Evolutionary conservation across 2,329 filamentous ascomycete species (phyloP).

Genomic region (Claviceps sp.): DNA sequence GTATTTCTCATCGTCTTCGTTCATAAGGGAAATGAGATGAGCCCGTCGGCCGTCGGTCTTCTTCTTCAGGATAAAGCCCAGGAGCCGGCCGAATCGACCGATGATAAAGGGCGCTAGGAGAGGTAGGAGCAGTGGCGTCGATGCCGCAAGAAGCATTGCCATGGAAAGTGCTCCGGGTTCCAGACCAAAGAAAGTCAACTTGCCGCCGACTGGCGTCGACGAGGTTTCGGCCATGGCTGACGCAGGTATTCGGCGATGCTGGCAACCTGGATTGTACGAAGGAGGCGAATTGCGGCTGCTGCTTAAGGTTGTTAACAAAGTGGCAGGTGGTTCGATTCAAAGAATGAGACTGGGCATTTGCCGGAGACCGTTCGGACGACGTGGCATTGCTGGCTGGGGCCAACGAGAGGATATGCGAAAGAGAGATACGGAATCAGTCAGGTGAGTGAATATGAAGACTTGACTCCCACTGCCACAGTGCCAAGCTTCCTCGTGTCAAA

Average conservation of each 20-base stretch:
- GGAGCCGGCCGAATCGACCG: slow-evolving; percentile 23
- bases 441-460: not conserved
- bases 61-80: slow-evolving; percentile 49
- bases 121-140: slow-evolving; percentile 11
- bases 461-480: not conserved
- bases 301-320: not conserved
- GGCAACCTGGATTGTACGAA: not conserved
- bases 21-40: slow-evolving; percentile 40
- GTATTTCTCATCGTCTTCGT: slow-evolving; percentile 29
- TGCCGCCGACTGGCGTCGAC: slow-evolving; percentile 14
- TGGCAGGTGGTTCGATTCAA: not conserved
- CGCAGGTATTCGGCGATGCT: not conserved
- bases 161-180: slow-evolving; percentile 14
- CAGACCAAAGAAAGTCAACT: slow-evolving; percentile 17
- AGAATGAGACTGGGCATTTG: not conserved
- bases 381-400: not conserved
- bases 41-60: slow-evolving; percentile 50
- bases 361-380: not conserved
- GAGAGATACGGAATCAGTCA: not conserved
- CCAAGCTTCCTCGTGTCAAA: not conserved
- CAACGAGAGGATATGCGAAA: not conserved
- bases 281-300: not conserved
- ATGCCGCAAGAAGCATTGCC: slow-evolving; percentile 11
- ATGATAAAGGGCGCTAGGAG: slow-evolving; percentile 15
- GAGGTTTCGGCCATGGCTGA: slow-evolving; percentile 16